Percentiles rank a stretch among this genome's conserved stretches.
These are phyloP conservation scores for Licmophora abbreviata DNA, from an alignment of 108 stramenopile genomes.

Conservation along the genomic window DNA sequence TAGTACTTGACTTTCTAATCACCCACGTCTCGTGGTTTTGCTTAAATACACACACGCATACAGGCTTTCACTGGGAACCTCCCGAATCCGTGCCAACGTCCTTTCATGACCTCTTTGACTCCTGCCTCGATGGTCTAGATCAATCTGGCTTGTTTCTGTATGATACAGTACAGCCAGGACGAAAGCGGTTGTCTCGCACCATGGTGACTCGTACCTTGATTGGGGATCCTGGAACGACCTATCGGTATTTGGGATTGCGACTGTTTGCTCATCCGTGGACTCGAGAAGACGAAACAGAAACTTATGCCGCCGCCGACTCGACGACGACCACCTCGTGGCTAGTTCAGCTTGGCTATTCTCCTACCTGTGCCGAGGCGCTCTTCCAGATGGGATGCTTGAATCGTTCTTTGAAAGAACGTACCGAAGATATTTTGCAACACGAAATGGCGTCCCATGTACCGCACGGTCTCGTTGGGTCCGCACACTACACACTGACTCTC, in stretches of 20 bases:
- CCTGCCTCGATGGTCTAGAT: neutral
- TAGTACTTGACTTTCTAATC: too few species aligned
- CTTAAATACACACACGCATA: too few species aligned
- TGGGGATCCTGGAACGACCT: constrained; percentile 85
- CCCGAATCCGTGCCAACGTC: neutral
- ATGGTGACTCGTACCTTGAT: constrained; percentile 74
- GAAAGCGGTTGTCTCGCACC: constrained; percentile 61
- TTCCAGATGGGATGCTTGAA: constrained; percentile 42
- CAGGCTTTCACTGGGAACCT: neutral
- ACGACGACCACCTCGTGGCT: constrained; percentile 11
- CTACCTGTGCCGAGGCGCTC: constrained; percentile 12
- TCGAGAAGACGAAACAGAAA: constrained; percentile 24
- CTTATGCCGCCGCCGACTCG: neutral
- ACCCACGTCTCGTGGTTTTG: too few species aligned
- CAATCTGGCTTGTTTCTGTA: constrained; percentile 14
- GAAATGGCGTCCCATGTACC: constrained; percentile 18
- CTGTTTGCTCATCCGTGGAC: constrained; percentile 89
- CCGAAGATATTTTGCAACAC: constrained; percentile 14
- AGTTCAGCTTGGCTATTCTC: constrained; percentile 26
- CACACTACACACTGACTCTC: constrained; percentile 69
- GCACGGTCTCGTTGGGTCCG: constrained; percentile 28
- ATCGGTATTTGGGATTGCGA: constrained; percentile 86
- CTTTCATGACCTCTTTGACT: neutral
- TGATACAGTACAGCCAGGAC: constrained; percentile 78
- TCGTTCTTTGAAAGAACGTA: constrained; percentile 21